A percentile compares a stretch with the other conserved stretches of the same genome.
Conservation (phyloP, 225 moss, liverwort and hornwort species). For the Sphagnum contortum region DNA sequence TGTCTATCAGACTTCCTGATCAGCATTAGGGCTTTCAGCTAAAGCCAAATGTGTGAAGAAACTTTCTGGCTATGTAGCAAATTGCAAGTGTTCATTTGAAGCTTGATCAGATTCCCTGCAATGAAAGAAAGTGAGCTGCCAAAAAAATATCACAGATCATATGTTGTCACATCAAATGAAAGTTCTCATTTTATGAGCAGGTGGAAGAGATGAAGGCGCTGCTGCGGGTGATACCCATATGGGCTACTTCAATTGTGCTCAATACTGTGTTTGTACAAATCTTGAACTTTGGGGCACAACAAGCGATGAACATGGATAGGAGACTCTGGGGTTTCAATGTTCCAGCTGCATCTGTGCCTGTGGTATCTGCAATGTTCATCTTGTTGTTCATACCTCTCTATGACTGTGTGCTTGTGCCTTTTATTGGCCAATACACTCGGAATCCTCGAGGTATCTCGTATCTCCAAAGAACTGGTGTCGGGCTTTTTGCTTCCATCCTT, state of each 20-base stretch:
- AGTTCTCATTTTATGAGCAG: conserved; percentile 6
- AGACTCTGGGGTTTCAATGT: conserved; percentile 14
- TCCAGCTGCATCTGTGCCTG: conserved; percentile 46
- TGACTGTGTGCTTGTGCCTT: conserved; percentile 39
- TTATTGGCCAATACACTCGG: conserved; percentile 25
- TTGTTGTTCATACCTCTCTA: conserved; percentile 43
- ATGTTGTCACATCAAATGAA: no score
- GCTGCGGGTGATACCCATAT: conserved; percentile 46
- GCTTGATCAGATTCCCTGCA: no score
- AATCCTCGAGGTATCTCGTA: conserved; percentile 43
- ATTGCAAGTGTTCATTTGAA: no score
- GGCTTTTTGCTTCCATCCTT: conserved; percentile 28
- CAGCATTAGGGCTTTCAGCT: no score
- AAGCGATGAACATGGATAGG: conserved; percentile 48
- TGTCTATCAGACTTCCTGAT: no score
- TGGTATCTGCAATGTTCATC: conserved; percentile 26
- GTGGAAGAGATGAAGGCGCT: conserved; percentile 69
- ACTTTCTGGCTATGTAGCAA: no score
- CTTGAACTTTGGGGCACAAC: conserved; percentile 43
- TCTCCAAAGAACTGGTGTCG: conserved; percentile 53
- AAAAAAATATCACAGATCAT: no score
- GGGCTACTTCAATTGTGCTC: conserved; percentile 46
- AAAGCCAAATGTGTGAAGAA: no score
- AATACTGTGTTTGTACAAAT: conserved; percentile 52
- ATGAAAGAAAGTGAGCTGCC: no score